phyloP scores from a whole-genome alignment of 805 yeast species.

The Torulaspora gathmanii region DNA sequence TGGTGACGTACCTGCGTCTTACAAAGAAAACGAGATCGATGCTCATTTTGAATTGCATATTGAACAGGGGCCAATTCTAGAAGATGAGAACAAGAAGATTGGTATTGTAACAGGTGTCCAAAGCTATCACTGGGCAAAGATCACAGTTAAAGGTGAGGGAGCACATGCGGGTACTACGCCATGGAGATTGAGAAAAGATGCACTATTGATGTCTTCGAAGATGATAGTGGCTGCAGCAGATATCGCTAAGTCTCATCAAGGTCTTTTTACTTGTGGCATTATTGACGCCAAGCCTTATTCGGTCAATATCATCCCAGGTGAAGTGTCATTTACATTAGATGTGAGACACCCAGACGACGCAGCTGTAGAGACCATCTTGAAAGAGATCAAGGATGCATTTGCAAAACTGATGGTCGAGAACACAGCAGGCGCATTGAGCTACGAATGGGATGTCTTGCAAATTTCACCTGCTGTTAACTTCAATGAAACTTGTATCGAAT shows the following conservation, averaged over 20 bases:
- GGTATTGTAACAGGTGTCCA: conserved; percentile 68
- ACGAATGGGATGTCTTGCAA: conserved; percentile 43
- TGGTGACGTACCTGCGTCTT: conserved; percentile 48
- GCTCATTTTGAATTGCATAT: conserved; percentile 74
- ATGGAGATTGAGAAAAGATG: conserved; percentile 54
- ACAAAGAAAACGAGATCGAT: conserved; percentile 49
- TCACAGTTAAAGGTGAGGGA: conserved; percentile 56
- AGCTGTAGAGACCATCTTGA: conserved; percentile 36
- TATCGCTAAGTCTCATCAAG: conserved; percentile 47
- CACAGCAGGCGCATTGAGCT: conserved; percentile 34
- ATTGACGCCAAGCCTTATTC: conserved; percentile 54
- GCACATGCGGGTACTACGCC: conserved; percentile 77
- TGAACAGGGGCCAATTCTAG: conserved; percentile 72
- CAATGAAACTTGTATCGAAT: conserved; percentile 45
- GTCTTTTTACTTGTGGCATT: conserved; percentile 57
- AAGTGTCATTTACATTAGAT: conserved; percentile 57
- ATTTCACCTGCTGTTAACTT: conserved; percentile 56
- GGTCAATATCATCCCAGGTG: conserved; percentile 64
- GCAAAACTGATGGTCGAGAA: conserved; percentile 35
- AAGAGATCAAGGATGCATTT: conserved; percentile 40
- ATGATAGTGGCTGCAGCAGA: conserved; percentile 55
- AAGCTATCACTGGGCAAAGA: conserved; percentile 58
- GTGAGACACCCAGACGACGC: conserved; percentile 52
- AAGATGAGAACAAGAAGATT: conserved; percentile 48
- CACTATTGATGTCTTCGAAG: conserved; percentile 52